Evolutionary conservation across 495 filamentous ascomycete species (phyloP).

Genomic region (Umbilicaria muhlenbergii): DNA sequence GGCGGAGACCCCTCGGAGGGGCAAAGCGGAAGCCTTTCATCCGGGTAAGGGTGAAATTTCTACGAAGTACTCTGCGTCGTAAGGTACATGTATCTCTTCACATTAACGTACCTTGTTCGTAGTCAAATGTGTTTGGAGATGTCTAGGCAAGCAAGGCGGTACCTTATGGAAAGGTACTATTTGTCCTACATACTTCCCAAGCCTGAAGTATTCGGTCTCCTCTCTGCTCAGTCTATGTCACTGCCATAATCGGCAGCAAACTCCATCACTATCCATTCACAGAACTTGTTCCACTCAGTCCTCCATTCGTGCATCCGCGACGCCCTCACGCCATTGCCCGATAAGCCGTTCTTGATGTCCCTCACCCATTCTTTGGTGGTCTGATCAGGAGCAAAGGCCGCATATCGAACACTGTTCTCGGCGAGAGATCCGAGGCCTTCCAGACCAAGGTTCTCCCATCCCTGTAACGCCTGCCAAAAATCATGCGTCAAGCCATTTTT

Average conservation of each 20-base stretch:
- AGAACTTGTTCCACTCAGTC: slow-evolving; percentile 75
- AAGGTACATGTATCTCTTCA: not conserved
- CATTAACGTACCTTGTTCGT: not conserved
- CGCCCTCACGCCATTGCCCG: slow-evolving; percentile 60
- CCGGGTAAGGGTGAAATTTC: no score
- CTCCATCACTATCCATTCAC: slow-evolving; percentile 74
- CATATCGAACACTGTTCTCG: slow-evolving; percentile 85
- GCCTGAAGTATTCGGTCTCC: not conserved
- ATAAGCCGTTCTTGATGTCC: slow-evolving; percentile 54
- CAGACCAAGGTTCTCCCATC: slow-evolving; percentile 64
- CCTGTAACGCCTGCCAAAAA: slow-evolving; percentile 84
- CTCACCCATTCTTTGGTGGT: slow-evolving; percentile 47
- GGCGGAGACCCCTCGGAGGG: no score
- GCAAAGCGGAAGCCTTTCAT: no score
- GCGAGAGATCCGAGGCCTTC: slow-evolving; percentile 71
- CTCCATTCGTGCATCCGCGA: slow-evolving; percentile 61
- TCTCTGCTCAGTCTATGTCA: slow-evolving; percentile 10
- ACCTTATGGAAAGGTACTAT: not conserved
- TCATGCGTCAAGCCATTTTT: slow-evolving; percentile 67
- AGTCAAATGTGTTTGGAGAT: not conserved
- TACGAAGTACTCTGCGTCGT: no score
- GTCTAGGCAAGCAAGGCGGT: not conserved
- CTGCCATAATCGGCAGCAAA: slow-evolving; percentile 43
- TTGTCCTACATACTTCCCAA: not conserved
- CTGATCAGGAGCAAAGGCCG: slow-evolving; percentile 65